Evolutionary conservation across 208 protist species (phyloP).

Genomic region (Herpetomonas samuelpessoai): DNA sequence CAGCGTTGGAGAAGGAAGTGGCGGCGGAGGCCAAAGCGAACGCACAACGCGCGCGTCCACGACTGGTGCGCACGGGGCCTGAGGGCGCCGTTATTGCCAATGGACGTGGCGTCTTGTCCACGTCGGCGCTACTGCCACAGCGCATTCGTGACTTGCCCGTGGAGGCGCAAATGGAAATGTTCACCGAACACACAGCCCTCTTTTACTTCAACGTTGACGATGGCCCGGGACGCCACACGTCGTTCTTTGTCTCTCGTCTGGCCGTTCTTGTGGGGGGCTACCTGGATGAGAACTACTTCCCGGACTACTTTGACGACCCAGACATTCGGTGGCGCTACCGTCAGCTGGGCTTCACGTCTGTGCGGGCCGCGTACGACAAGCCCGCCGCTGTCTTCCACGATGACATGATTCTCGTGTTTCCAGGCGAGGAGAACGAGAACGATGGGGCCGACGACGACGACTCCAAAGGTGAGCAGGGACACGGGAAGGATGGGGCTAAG

Average conservation of each 20-base stretch:
- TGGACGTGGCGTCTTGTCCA: neutral
- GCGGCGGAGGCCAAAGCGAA: neutral
- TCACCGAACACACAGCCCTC: neutral
- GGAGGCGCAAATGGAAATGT: neutral
- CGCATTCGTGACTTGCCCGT: neutral
- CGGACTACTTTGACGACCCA: constrained; percentile 25
- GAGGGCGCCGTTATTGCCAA: neutral
- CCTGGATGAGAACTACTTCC: constrained; percentile 32
- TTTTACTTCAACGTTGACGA: neutral
- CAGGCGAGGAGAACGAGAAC: too few species aligned
- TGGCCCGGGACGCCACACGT: neutral
- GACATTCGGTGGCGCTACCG: constrained; percentile 14
- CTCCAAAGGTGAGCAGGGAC: neutral
- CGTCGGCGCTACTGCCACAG: neutral
- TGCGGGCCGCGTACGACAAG: neutral
- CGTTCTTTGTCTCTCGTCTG: constrained; percentile 15
- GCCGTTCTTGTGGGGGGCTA: constrained; percentile 16
- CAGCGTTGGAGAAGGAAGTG: neutral
- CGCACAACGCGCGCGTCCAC: neutral
- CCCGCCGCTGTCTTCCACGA: neutral
- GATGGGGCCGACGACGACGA: neutral
- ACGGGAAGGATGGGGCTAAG: neutral
- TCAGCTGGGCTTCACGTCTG: neutral
- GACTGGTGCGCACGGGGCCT: neutral
- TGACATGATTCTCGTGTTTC: neutral